Conservation (phyloP, 768 basidiomycete species). For the Jaapia argillacea region DNA sequence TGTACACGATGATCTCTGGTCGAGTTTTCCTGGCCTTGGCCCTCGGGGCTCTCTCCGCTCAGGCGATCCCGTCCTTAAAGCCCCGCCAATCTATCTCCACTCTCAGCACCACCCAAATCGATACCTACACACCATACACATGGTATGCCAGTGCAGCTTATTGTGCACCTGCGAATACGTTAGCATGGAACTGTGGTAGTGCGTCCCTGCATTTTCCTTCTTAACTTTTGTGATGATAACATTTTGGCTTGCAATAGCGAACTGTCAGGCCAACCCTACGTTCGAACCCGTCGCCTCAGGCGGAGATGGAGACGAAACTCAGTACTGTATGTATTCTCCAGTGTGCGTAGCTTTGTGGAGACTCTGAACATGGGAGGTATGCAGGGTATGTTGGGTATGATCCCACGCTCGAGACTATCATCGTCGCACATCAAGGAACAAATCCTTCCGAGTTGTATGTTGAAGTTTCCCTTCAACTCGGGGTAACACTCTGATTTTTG, state of each 20-base stretch:
- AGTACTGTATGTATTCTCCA: slow-evolving; percentile 30
- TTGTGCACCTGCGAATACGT: slow-evolving; percentile 17
- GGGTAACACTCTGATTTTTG: too few relatives aligned
- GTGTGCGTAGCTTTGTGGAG: background rate
- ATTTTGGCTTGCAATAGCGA: slow-evolving; percentile 12
- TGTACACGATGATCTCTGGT: too few relatives aligned
- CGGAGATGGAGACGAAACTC: slow-evolving; percentile 38
- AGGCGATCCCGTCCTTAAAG: background rate
- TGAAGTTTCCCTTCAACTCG: background rate
- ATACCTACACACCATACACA: slow-evolving; percentile 18
- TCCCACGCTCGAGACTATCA: slow-evolving; percentile 35
- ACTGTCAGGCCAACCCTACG: slow-evolving; percentile 27
- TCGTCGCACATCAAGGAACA: slow-evolving; percentile 57
- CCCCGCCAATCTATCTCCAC: slow-evolving; percentile 11
- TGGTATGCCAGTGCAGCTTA: slow-evolving; percentile 22
- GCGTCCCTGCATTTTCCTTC: background rate
- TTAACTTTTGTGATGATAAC: background rate
- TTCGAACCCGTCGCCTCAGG: slow-evolving; percentile 33
- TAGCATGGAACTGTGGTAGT: slow-evolving; percentile 19
- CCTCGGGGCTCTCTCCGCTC: background rate
- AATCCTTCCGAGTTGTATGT: slow-evolving; percentile 41
- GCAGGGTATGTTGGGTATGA: slow-evolving; percentile 50
- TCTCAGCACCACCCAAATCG: slow-evolving; percentile 15
- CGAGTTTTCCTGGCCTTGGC: too few relatives aligned
- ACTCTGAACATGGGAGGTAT: background rate